Percentiles rank a stretch among this genome's conserved stretches.
phyloP scores from a whole-genome alignment of 1,284 basidiomycete genomes.

The Puccinia coronata region DNA sequence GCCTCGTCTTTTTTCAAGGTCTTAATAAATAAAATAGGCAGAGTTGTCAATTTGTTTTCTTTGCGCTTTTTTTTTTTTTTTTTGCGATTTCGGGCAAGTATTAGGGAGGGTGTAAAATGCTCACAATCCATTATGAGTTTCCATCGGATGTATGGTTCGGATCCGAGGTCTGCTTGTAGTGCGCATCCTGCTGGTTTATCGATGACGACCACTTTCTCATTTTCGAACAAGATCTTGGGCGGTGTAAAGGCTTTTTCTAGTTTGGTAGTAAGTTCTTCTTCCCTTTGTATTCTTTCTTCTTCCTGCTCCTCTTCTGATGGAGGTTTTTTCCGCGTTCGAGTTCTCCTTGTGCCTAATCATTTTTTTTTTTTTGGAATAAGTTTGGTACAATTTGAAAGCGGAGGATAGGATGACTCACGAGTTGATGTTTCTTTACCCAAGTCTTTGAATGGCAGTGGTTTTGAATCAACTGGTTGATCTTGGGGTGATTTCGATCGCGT shows the following conservation, averaged over 20 bases:
- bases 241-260: conserved; percentile 13
- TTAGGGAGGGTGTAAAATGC: too few relatives aligned
- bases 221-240: conserved; percentile 28
- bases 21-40: neutral
- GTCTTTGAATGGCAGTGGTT: neutral
- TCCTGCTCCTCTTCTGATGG: conserved; percentile 17
- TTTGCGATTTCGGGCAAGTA: neutral
- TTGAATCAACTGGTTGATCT: neutral
- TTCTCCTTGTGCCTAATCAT: neutral
- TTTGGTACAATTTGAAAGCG: neutral
- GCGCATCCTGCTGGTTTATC: conserved; percentile 41
- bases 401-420: neutral
- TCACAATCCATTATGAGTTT: conserved; percentile 23
- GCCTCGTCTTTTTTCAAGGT: conserved; percentile 17
- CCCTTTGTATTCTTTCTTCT: neutral
- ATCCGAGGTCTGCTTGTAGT: conserved; percentile 24
- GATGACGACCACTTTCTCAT: conserved; percentile 36
- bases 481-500: too few relatives aligned
- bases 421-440: neutral
- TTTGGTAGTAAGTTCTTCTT: neutral
- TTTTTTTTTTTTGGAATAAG: neutral
- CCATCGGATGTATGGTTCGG: conserved; percentile 25
- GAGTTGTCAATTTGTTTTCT: neutral
- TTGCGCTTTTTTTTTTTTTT: neutral
- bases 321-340: neutral